These are phyloP conservation scores for Spathaspora passalidarum DNA, from an alignment of 805 yeast genomes.

Conservation along the genomic window DNA sequence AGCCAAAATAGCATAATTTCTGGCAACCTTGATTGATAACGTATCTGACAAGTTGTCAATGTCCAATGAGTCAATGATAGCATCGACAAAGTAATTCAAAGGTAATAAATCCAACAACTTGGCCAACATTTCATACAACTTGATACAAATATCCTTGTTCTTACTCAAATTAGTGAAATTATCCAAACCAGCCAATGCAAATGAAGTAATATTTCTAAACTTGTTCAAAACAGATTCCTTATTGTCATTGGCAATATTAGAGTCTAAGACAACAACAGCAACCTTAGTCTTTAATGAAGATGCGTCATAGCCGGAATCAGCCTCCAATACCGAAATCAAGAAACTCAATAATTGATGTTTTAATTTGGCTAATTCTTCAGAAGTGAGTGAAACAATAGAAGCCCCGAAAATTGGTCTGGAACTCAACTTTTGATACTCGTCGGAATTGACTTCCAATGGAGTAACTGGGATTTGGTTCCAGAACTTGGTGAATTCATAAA, in stretches of 20 bases:
- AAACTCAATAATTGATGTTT: slow-evolving; percentile 55
- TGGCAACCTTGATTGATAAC: slow-evolving; percentile 51
- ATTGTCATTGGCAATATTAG: slow-evolving; percentile 25
- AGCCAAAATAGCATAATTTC: slow-evolving; percentile 60
- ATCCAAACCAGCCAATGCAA: slow-evolving; percentile 38
- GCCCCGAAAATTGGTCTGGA: slow-evolving; percentile 64
- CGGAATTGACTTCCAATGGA: slow-evolving; percentile 37
- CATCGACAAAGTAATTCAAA: slow-evolving; percentile 62
- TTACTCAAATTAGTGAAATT: slow-evolving; percentile 18
- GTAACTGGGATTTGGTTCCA: slow-evolving; percentile 48
- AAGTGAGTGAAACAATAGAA: slow-evolving; percentile 48
- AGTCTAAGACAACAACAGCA: slow-evolving; percentile 48
- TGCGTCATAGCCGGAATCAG: slow-evolving; percentile 21
- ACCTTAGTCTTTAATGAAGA: slow-evolving; percentile 49
- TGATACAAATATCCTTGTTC: slow-evolving; percentile 27
- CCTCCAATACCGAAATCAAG: slow-evolving; percentile 46
- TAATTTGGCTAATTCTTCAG: slow-evolving; percentile 46
- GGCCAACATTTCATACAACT: slow-evolving; percentile 55
- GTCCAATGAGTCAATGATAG: slow-evolving; percentile 46
- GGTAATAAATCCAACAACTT: slow-evolving; percentile 72
- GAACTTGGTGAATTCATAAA: slow-evolving; percentile 47
- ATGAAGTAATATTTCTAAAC: slow-evolving; percentile 33
- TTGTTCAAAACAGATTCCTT: slow-evolving; percentile 28
- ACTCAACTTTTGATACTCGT: slow-evolving; percentile 35
- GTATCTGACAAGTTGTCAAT: slow-evolving; percentile 24